phyloP scores from a whole-genome alignment of 169 alveolate genomes.

The Cryptosporidium ubiquitum region DNA sequence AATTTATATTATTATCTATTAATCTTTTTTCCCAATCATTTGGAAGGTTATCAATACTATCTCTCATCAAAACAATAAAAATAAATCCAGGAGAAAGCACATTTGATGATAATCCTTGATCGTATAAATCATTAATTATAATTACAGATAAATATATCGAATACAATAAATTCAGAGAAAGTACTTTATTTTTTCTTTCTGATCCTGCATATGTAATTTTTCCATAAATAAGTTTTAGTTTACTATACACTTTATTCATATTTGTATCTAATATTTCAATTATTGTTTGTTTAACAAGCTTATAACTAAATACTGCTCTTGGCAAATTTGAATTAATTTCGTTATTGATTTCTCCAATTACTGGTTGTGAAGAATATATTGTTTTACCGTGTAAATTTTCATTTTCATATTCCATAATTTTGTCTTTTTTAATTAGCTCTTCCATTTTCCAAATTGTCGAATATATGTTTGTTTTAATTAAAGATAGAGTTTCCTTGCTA shows the following conservation, averaged over 20 bases:
- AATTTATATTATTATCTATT: not conserved
- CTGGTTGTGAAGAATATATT: conserved; percentile 5
- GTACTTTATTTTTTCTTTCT: not conserved
- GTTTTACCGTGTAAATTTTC: not conserved
- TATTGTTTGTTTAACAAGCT: not conserved
- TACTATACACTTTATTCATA: not conserved
- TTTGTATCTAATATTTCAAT: not conserved
- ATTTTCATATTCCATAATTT: conserved; percentile 1
- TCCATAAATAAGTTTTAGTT: not conserved
- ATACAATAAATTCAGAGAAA: conserved; percentile 7
- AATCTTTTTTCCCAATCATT: not conserved
- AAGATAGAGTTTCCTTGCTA: not conserved
- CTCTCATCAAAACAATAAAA: not conserved
- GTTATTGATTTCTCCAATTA: not conserved
- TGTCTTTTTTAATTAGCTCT: not conserved
- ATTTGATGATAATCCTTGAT: conserved; percentile 1
- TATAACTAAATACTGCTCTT: conserved; percentile 20
- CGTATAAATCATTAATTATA: not conserved
- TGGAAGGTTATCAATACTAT: not conserved
- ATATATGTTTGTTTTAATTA: not conserved
- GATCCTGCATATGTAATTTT: not conserved
- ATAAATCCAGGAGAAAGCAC: conserved; percentile 16
- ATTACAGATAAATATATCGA: conserved; percentile 1
- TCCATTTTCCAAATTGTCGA: conserved; percentile 22
- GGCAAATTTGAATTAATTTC: conserved; percentile 8